phyloP scores from a whole-genome alignment of 1,139 yeast species.

The Saccharomyces hybrid region DNA sequence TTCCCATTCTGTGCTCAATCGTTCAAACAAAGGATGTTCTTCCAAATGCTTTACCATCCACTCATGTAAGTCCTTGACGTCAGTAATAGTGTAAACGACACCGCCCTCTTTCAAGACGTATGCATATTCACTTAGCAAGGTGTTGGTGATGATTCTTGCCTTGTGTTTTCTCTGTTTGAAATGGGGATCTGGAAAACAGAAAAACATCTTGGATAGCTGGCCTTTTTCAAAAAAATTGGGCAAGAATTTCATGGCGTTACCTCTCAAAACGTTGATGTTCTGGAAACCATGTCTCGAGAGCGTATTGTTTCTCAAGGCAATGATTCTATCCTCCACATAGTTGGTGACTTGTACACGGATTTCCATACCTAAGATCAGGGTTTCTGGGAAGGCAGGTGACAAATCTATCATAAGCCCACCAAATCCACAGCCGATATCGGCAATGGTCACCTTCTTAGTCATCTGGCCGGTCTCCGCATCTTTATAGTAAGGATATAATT shows the following conservation, averaged over 20 bases:
- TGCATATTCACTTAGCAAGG: constrained; percentile 85
- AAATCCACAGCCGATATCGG: constrained; percentile 96
- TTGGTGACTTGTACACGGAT: constrained; percentile 96
- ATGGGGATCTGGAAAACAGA: constrained; percentile 99
- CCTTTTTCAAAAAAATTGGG: constrained; percentile 85
- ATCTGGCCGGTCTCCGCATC: constrained; percentile 39
- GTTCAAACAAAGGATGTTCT: constrained; percentile 82
- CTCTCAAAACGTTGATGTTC: constrained; percentile 84
- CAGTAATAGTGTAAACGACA: constrained; percentile 86
- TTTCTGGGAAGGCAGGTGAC: constrained; percentile 68
- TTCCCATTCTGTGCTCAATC: constrained; percentile 77
- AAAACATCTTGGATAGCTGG: constrained; percentile 82
- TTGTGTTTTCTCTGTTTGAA: constrained; percentile 95
- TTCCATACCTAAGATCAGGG: constrained; percentile 85
- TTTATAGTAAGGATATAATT: constrained; percentile 55
- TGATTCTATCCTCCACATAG: constrained; percentile 89
- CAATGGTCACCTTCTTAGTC: constrained; percentile 65
- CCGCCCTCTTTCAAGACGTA: constrained; percentile 84
- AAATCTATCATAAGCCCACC: constrained; percentile 84
- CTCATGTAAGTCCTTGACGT: constrained; percentile 82
- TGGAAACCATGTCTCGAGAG: constrained; percentile 43
- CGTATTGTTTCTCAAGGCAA: constrained; percentile 58
- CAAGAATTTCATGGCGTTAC: constrained; percentile 93
- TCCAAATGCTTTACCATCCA: constrained; percentile 96
- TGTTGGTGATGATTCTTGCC: constrained; percentile 88